phyloP scores from a whole-genome alignment of 331 rosid species.

The Quercus tomentella region DNA sequence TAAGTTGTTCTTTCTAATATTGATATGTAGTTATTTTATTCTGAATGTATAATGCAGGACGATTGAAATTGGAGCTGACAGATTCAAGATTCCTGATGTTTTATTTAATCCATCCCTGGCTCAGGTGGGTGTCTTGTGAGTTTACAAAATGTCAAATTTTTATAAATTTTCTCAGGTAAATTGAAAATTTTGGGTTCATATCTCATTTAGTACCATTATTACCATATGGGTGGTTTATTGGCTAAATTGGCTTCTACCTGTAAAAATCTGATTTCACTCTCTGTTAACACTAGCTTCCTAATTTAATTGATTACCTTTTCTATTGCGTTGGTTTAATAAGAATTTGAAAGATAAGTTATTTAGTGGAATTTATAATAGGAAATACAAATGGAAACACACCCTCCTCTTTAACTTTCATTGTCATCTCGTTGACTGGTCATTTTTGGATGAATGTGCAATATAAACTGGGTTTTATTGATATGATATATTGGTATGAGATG shows the following conservation, averaged over 20 bases:
- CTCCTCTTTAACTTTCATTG: no score
- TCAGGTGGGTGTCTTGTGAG: conserved; percentile 53
- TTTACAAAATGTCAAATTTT: conserved; percentile 1
- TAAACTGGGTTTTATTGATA: no score
- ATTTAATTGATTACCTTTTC: not conserved
- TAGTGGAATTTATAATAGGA: not conserved
- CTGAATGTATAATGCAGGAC: conserved; percentile 48
- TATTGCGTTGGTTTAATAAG: not conserved
- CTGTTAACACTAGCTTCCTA: no score
- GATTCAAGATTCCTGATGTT: conserved; percentile 97
- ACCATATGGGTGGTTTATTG: not conserved
- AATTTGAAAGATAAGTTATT: not conserved
- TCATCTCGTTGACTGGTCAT: no score
- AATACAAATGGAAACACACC: not conserved
- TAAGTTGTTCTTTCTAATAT: conserved; percentile 4
- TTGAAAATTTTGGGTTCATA: not conserved
- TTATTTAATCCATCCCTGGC: conserved; percentile 84
- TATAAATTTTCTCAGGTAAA: not conserved
- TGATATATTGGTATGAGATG: no score
- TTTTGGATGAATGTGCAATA: not conserved
- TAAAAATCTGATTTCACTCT: not conserved
- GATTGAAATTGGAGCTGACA: conserved; percentile 93
- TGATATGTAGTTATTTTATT: not conserved
- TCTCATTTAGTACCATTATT: not conserved
- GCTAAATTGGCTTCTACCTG: not conserved